A percentile compares a stretch with the other conserved stretches of the same genome.
phyloP scores from a whole-genome alignment of 163 green algal genomes.

The Volvox carteri region DNA sequence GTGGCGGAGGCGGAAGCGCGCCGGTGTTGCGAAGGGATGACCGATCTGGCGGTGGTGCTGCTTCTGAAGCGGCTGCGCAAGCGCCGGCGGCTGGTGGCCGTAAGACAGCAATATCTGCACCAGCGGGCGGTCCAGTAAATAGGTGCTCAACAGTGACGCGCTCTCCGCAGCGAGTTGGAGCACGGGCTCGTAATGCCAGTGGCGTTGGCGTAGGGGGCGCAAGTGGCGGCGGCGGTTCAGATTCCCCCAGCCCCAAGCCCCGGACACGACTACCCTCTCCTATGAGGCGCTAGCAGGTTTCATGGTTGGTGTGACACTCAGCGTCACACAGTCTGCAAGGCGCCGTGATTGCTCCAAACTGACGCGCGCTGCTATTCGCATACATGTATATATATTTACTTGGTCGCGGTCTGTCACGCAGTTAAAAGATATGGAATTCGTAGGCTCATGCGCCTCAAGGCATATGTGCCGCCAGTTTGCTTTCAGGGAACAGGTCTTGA shows the following conservation, averaged over 20 bases:
- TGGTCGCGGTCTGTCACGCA: too few relatives aligned
- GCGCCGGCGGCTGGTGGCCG: neutral
- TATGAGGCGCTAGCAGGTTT: neutral
- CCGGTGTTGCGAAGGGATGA: neutral
- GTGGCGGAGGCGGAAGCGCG: neutral
- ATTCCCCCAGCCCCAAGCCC: slow-evolving; percentile 16
- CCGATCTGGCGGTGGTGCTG: neutral
- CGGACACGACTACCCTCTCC: slow-evolving; percentile 23
- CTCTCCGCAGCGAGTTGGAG: neutral
- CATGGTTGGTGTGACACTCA: too few relatives aligned
- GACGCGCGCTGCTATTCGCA: too few relatives aligned
- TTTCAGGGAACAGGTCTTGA: too few relatives aligned
- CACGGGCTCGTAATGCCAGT: neutral
- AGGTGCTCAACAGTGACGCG: neutral
- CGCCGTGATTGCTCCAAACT: too few relatives aligned
- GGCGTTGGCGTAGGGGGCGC: neutral
- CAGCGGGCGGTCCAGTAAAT: neutral
- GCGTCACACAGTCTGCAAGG: too few relatives aligned
- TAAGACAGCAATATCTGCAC: neutral
- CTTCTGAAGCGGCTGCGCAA: neutral
- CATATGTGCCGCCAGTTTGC: too few relatives aligned
- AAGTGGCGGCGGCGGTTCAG: neutral
- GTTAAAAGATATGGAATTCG: too few relatives aligned
- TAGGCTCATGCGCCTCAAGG: too few relatives aligned
- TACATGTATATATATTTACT: too few relatives aligned